Base-by-base conservation (phyloP, 805 yeast species). In the Gaillardinia entomophila region DNA sequence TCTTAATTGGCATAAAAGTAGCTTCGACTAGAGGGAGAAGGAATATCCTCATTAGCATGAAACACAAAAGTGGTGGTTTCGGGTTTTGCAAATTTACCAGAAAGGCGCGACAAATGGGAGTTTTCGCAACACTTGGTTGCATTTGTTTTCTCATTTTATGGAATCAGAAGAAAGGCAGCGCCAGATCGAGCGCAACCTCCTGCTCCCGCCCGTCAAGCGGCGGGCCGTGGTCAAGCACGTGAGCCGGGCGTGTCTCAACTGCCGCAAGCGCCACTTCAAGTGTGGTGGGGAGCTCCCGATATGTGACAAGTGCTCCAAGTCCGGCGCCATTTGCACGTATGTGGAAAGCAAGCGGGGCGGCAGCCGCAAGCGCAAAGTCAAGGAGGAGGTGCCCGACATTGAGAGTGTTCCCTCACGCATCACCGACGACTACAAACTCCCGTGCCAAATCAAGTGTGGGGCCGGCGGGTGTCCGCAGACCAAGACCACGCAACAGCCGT, bases 341-440 rank as follows among this genome's bases (percentile, higher is more conserved):
- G 77, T 73, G 4, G 69, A 68, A 43, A 68, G 75, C 37, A 64
- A 71, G 26, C 49, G 79, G 38, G 79, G 79, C 25, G 79, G 79
- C 1, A 66, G 76, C 5, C 49, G 79, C 28, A 68, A 58, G 40
- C 73, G 66, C 42, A 77, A 77, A 12, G 65, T 66, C 15, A 62
- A 55, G 38, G 57, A 45, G 30, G 29, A 30, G 4, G 22, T 19
- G 22, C 22, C 22, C 6, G 10, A 19, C 6, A 6, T 10, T 19
- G 10, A 19, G 10, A 19, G 8, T 10, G 10, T 19, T 10, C 22
- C 22, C 22, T n/a, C n/a, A n/a, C 6, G 10, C 8, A 19, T 10
- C 10, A 6, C 22, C 10, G 8, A 6, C 10, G 6, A 6, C 10
- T 19, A 6, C 22, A 6, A 6, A 10, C 22, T 19, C 10, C 22